Base-by-base conservation (phyloP, 2,329 filamentous ascomycete genomes). In the Sarocladium kiliense region DNA sequence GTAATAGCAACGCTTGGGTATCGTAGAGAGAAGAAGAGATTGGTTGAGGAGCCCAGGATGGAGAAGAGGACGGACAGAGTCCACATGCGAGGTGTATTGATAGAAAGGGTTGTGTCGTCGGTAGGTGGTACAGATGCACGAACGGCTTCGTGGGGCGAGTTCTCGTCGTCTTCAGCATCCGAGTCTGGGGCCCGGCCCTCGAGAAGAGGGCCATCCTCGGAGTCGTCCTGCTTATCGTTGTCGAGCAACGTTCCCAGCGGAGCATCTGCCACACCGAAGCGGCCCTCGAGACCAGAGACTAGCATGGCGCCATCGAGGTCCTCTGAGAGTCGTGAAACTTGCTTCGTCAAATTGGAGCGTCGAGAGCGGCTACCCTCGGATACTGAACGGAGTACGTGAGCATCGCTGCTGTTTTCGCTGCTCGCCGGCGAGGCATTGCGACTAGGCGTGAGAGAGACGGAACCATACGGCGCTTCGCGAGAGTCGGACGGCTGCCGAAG, bases 1-100 rank as follows among this genome's bases (percentile, higher is more conserved):
- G 89, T 93, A 65, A 95, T 93, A 58, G 88, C 88, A 68, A 95
- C 89, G 69, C 90, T 94, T 26, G 91, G 91, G 77, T 94, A 95
- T 80, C 91, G 82, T 67, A 95, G 76, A 34, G 89, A 92, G 75
- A 95, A 96, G 74, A 95, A 94, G 39, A 95, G 74, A 69, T 94
- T 94, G 34, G 88, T 91, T 2, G 88, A 88, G 47, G 89, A 93
- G 58, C 90, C 90, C 37, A 91, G 80, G 36, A 94, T 78, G 9
- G 89, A 86, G 68, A 94, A 94, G 10, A 94, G 66, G 34, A 89
- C 78, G n/a, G 89, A 91, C 18, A 94, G 70, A 30, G 78, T 78
- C 90, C 89, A 94, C 89, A 94, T 94, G 54, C 90, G 88, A 36
- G 89, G 89, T 4, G 89, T 93, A 69, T 89, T 91, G 66, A 94